A percentile compares a stretch with the other conserved stretches of the same genome.
phyloP scores from a whole-genome alignment of 805 yeast genomes.

The Zygoascus bituminiphila region DNA sequence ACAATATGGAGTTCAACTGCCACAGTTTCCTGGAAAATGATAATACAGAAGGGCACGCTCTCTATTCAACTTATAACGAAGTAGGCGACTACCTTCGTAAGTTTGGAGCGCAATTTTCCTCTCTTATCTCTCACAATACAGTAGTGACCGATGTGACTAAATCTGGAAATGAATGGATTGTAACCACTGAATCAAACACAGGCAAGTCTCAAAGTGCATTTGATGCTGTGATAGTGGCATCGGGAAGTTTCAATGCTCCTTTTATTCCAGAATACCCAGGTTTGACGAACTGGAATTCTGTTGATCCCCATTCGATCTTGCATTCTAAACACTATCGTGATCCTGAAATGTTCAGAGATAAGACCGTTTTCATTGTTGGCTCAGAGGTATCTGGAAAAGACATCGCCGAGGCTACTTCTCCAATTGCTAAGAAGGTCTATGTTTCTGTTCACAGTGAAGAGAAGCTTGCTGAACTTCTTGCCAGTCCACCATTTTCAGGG shows the following conservation, averaged over 20 bases:
- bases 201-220: conserved; percentile 10
- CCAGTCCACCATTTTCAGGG: conserved; percentile 14
- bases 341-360: conserved; percentile 37
- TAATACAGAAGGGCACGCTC: conserved; percentile 32
- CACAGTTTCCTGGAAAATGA: conserved; percentile 35
- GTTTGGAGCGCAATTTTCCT: conserved; percentile 42
- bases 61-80: conserved; percentile 52
- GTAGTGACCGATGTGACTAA: conserved; percentile 39
- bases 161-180: conserved; percentile 35
- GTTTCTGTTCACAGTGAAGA: conserved; percentile 38
- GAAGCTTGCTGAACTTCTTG: not conserved
- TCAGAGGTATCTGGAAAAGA: conserved; percentile 74
- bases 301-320: conserved; percentile 39
- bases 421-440: conserved; percentile 33
- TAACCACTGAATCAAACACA: conserved; percentile 27
- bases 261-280: conserved; percentile 50
- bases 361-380: conserved; percentile 58
- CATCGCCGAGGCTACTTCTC: conserved; percentile 36
- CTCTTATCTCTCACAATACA: conserved; percentile 37
- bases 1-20: conserved; percentile 57
- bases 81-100: conserved; percentile 52
- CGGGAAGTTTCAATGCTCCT: conserved; percentile 60
- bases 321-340: conserved; percentile 53
- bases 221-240: conserved; percentile 57
- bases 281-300: conserved; percentile 37